A percentile compares a stretch with the other conserved stretches of the same genome.
phyloP scores from a whole-genome alignment of 179 eudicot genomes.

The Camellia oleifera region DNA sequence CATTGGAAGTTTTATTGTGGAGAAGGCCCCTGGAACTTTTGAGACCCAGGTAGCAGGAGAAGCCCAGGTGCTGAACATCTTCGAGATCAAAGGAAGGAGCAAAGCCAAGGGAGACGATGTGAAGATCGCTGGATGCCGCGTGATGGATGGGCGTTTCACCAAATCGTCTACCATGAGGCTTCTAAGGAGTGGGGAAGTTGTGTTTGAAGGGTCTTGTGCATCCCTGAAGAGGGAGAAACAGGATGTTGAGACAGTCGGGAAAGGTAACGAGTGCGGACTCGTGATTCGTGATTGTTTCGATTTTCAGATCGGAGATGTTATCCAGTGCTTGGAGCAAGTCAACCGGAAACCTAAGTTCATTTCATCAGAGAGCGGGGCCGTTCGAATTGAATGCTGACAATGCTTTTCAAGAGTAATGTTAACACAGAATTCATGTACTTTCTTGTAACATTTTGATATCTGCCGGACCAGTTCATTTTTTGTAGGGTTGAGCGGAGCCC shows the following conservation, averaged over 20 bases:
- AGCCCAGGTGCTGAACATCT: constrained; percentile 77
- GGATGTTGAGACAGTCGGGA: constrained; percentile 69
- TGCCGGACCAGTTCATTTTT: not conserved
- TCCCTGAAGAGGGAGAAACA: constrained; percentile 84
- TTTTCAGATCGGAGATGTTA: constrained; percentile 72
- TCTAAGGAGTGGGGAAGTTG: constrained; percentile 78
- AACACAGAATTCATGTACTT: not conserved
- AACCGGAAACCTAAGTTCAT: constrained; percentile 86
- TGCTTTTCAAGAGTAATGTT: not conserved
- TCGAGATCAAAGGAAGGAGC: constrained; percentile 76
- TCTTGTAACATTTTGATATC: not conserved
- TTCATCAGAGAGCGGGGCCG: constrained; percentile 84
- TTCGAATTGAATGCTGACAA: constrained; percentile 79
- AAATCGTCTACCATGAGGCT: constrained; percentile 67
- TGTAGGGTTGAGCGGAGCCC: not conserved
- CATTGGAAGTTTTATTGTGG: constrained; percentile 75
- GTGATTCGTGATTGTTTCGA: constrained; percentile 61
- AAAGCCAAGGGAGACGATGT: constrained; percentile 71
- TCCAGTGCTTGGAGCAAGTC: constrained; percentile 78
- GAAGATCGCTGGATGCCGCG: constrained; percentile 88
- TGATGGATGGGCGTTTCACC: constrained; percentile 60
- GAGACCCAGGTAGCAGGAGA: constrained; percentile 86
- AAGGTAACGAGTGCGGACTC: constrained; percentile 88
- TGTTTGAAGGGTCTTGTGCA: constrained; percentile 76
- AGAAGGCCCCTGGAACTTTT: constrained; percentile 81